Evolutionary conservation across 192 early-diverging fungal genomes (phyloP).

Genomic region (Umbelopsis isabellina): DNA sequence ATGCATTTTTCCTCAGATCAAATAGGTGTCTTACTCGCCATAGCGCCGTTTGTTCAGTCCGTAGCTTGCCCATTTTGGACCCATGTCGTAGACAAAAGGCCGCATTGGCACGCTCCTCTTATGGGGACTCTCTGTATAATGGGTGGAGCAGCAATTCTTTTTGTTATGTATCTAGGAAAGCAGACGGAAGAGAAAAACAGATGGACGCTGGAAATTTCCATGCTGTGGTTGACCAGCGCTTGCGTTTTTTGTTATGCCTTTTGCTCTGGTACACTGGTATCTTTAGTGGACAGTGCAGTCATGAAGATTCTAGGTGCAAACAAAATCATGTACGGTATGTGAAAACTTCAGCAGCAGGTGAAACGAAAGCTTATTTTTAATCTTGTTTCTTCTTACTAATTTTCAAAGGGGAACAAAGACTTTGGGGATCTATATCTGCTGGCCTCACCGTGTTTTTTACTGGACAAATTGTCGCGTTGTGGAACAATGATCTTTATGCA

Average conservation of each 20-base stretch:
- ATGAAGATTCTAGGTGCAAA: slow-evolving; percentile 45
- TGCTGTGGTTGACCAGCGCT: slow-evolving; percentile 21
- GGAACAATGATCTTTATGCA: slow-evolving; percentile 8
- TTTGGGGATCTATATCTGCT: slow-evolving; percentile 41
- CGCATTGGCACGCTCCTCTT: slow-evolving; percentile 30
- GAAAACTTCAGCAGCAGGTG: not conserved
- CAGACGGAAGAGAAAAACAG: slow-evolving; percentile 4
- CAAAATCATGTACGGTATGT: slow-evolving; percentile 46
- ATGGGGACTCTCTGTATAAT: slow-evolving; percentile 28
- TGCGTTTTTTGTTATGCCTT: slow-evolving; percentile 39
- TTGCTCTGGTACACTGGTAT: slow-evolving; percentile 34
- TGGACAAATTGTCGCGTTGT: slow-evolving; percentile 13
- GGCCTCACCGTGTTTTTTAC: slow-evolving; percentile 27
- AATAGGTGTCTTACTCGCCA: slow-evolving; percentile 41
- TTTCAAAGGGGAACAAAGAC: slow-evolving; percentile 30
- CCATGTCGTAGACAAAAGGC: slow-evolving; percentile 32
- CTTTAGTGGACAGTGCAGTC: slow-evolving; percentile 43
- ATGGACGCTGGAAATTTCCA: not conserved
- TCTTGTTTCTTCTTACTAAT: not conserved
- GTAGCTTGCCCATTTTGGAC: slow-evolving; percentile 47
- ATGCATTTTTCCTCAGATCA: slow-evolving; percentile 34
- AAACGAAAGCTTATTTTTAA: not conserved
- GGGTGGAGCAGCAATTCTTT: slow-evolving; percentile 28
- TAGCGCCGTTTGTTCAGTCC: slow-evolving; percentile 43
- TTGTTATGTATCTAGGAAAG: slow-evolving; percentile 32